Percentiles rank a stretch among this genome's conserved stretches.
These are phyloP conservation scores for Exophiala mesophila DNA, from an alignment of 2,329 filamentous ascomycete species.

Conservation along the genomic window DNA sequence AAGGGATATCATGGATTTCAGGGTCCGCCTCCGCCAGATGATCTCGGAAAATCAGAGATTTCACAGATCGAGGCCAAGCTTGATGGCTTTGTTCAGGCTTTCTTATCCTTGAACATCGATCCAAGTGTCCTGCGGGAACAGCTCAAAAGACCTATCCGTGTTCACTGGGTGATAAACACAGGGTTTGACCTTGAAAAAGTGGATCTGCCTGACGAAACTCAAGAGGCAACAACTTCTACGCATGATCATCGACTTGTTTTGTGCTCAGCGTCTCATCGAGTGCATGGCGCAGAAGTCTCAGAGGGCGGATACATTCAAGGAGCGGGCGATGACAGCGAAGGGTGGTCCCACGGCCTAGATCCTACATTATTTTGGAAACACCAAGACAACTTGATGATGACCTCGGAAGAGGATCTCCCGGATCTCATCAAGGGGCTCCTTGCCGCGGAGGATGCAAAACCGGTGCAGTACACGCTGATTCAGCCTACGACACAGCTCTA, in stretches of 20 bases:
- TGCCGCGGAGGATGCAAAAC: constrained; percentile 25
- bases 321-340: constrained; percentile 89
- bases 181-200: constrained; percentile 4
- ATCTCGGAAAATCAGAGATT: constrained; percentile 40
- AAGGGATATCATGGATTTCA: constrained; percentile 52
- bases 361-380: constrained; percentile 75
- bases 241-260: constrained; percentile 65
- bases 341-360: constrained; percentile 80
- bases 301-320: constrained; percentile 84
- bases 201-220: background rate
- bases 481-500: constrained; percentile 37
- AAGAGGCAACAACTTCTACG: background rate
- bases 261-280: constrained; percentile 74
- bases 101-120: constrained; percentile 36
- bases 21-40: constrained; percentile 54
- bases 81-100: constrained; percentile 49
- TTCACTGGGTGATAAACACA: constrained; percentile 23
- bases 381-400: constrained; percentile 53
- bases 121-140: constrained; percentile 12
- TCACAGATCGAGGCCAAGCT: constrained; percentile 65
- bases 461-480: constrained; percentile 30
- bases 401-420: constrained; percentile 61
- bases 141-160: constrained; percentile 14
- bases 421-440: constrained; percentile 46
- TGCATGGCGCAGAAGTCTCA: constrained; percentile 62